Conservation (phyloP, 2,329 filamentous ascomycete species). For the Elsinoe ampelina region DNA sequence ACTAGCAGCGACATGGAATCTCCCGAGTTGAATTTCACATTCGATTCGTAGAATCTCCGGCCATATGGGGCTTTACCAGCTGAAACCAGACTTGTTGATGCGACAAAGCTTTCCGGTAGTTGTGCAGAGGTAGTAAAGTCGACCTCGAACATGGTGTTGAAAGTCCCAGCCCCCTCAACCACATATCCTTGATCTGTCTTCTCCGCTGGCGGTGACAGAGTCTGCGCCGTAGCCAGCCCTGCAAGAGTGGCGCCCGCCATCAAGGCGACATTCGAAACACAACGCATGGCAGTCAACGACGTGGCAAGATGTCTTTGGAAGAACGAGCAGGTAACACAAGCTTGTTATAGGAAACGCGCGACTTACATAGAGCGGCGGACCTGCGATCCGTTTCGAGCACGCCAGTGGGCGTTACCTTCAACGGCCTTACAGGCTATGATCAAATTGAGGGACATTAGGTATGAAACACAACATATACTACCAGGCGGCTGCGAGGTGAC, state of each 20-base stretch:
- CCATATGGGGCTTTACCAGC: slow-evolving; percentile 14
- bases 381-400: not conserved
- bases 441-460: not conserved
- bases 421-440: not conserved
- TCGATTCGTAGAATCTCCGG: slow-evolving; percentile 14
- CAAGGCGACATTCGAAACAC: not conserved
- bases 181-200: not conserved
- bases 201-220: not conserved
- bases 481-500: not conserved
- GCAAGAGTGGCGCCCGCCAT: not conserved
- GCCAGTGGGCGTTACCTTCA: not conserved
- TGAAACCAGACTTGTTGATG: slow-evolving; percentile 14
- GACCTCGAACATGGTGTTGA: slow-evolving; percentile 12
- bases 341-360: no score
- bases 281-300: not conserved
- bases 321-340: no score
- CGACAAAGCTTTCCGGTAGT: slow-evolving; percentile 7
- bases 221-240: not conserved
- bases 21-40: slow-evolving; percentile 12
- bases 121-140: slow-evolving; percentile 15
- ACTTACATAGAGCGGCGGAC: not conserved
- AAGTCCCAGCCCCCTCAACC: slow-evolving; percentile 13
- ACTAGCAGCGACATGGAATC: slow-evolving; percentile 12
- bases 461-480: slow-evolving; percentile 1
- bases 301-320: no score